These are phyloP conservation scores for Tetradesmus lagerheimii DNA, from an alignment of 139 green algal genomes.

Conservation along the genomic window DNA sequence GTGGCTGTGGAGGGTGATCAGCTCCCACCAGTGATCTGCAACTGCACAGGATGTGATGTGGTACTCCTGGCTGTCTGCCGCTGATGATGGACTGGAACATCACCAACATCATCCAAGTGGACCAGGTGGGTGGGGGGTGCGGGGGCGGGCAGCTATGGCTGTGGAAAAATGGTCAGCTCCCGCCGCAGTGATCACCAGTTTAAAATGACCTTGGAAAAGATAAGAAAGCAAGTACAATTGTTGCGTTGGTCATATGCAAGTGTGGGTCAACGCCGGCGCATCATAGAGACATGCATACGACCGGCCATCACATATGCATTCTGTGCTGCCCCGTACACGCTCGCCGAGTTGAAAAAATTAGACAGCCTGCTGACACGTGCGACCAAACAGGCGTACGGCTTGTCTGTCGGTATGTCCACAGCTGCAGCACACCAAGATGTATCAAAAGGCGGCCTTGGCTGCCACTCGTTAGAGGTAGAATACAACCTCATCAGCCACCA, in stretches of 20 bases:
- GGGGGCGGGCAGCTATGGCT: no score
- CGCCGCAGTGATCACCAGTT: no score
- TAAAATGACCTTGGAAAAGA: no score
- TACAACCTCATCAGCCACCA: constrained; percentile 3
- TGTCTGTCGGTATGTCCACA: not conserved
- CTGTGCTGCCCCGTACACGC: not conserved
- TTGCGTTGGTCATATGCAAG: constrained; percentile 25
- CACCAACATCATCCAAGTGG: no score
- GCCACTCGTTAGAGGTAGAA: constrained; percentile 31
- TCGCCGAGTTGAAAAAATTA: not conserved
- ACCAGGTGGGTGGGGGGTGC: no score
- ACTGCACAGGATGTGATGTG: no score
- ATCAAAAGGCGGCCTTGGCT: constrained; percentile 11
- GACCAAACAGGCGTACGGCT: not conserved
- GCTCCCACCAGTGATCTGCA: no score
- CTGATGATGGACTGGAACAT: no score
- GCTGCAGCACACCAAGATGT: not conserved
- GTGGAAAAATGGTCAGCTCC: no score
- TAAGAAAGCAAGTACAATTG: no score
- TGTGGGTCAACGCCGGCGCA: not conserved
- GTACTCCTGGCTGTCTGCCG: no score
- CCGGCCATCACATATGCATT: constrained; percentile 3
- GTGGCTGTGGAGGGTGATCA: no score
- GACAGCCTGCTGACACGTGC: constrained; percentile 9
- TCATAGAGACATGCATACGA: constrained; percentile 32